Base-by-base conservation (phyloP, 306 rosid species). In the Quercus dentata region DNA sequence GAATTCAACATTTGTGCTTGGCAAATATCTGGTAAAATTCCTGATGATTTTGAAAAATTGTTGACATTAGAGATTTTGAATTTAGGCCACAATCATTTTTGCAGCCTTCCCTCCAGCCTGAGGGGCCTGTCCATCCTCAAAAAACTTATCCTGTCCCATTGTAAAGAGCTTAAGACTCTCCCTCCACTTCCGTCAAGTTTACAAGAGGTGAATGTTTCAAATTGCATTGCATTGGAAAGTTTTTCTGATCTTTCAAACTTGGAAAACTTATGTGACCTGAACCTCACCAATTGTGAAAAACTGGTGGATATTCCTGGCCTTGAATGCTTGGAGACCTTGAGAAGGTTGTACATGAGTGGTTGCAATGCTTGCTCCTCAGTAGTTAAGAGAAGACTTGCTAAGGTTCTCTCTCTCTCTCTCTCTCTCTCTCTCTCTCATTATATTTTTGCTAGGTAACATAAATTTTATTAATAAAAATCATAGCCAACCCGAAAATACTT, bases 131-230 rank as follows among this genome's bases (percentile, higher is more conserved):
- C 83, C 23, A 0, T 79, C 62, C 94, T 92, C 23, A 74, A 64
- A 44, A n/a, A 27, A 2, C 92, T 92, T 69, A 0, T 3, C 4
- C 70, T 92, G 76, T 35, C 75, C 33, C 72, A 84, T n/a, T 92
- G 92, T 76, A 67, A 35, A 15, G 62, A 84, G 58, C 86, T 92
- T 55, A 76, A 49, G 71, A 81, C 87, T 78, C 82, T 92, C 14
- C 97, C 97, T 31, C 68, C 86, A 33, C 91, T 90, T 87, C 94
- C 97, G 55, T 81, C 97, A 6, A 87, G 92, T 76, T 81, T 92
- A 87, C 9, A 67, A 31, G 49, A 28, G 80, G 56, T 92, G 54
- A 71, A 87, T 58, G 81, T 73, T 76, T 85, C 87, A 58, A 76
- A 88, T 78, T 90, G 94, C 28, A 82, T 18, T 19, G 41, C 85